Base-by-base conservation (phyloP, 352 stramenopile genomes). In the Pythium plurisporium region DNA sequence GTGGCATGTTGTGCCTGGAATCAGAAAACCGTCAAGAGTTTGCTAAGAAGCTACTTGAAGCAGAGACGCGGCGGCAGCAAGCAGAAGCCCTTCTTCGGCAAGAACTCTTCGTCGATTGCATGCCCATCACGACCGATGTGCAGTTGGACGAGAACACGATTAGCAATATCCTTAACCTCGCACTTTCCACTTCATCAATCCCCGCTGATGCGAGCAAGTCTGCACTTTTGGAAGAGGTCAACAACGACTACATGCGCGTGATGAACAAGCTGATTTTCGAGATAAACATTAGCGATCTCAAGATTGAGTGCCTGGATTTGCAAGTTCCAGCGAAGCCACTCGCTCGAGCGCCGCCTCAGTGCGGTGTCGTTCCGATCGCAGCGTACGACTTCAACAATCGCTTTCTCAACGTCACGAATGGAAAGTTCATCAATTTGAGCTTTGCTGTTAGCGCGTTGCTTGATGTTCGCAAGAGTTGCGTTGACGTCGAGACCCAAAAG, bases 241-340 rank as follows among this genome's bases (percentile, higher is more conserved):
- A 95, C 62, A 64, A 76, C 5, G 85, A 95, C 56, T 98, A 97
- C 68, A 91, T 95, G 72, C 76, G 89, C 29, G 88, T 89, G 22
- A 97, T 98, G 89, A 98, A 98, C 83, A 81, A 88, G 29, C 64
- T 98, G 17, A 79, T 98, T 7, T 90, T 98, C 20, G 80, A 91
- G 40, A 80, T 79, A 8, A 91, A 86, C 22, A 46, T 79, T n/a
- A 57, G 74, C 30, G 82, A 94, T 36, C 40, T 89, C n/a, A 51
- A 64, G 22, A 29, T 25, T n/a, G 82, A 89, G 37, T 87, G 90
- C 44, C 62, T 65, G 0, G 72, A 86, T 30, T 57, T 94, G 3
- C 65, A 56, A 27, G 48, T 91, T 7, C 75, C 79, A 1, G 42
- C 70, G 38, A 40, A 53, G 51, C 26, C 52, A 2, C 44, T 61